These are phyloP conservation scores for Silene noctiflora DNA, from an alignment of 179 eudicot genomes.

Conservation along the genomic window DNA sequence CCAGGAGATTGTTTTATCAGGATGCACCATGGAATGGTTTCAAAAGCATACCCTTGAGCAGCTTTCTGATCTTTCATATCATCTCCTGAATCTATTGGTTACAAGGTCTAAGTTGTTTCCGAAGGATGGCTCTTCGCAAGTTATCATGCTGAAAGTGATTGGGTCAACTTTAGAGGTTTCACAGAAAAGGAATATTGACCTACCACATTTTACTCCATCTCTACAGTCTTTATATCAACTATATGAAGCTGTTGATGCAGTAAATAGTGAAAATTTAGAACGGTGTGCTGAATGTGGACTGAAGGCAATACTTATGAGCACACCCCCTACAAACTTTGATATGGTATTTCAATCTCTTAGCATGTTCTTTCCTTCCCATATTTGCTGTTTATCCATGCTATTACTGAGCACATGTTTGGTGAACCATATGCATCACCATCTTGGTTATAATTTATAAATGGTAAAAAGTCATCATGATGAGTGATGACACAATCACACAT, in stretches of 20 bases:
- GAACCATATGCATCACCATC: background rate
- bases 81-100: slow-evolving; percentile 52
- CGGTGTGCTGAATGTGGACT: slow-evolving; percentile 52
- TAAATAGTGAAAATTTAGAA: slow-evolving; percentile 25
- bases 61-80: slow-evolving; percentile 70
- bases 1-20: slow-evolving; percentile 41
- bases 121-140: slow-evolving; percentile 29
- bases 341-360: slow-evolving; percentile 49
- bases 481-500: background rate
- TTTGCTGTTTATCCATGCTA: background rate
- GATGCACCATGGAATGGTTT: slow-evolving; percentile 56
- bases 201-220: slow-evolving; percentile 70
- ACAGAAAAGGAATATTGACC: slow-evolving; percentile 48
- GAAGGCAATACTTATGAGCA: slow-evolving; percentile 60
- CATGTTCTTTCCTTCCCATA: background rate
- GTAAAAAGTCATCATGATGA: background rate
- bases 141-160: slow-evolving; percentile 44
- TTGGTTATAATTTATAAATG: background rate
- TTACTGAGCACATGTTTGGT: background rate
- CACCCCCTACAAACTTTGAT: slow-evolving; percentile 50
- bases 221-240: slow-evolving; percentile 51
- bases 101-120: slow-evolving; percentile 34
- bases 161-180: slow-evolving; percentile 54
- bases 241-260: slow-evolving; percentile 45
- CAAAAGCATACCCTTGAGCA: slow-evolving; percentile 65